These are phyloP conservation scores for Rhizopus stolonifer DNA, from an alignment of 371 early-diverging fungal genomes.

Conservation along the genomic window DNA sequence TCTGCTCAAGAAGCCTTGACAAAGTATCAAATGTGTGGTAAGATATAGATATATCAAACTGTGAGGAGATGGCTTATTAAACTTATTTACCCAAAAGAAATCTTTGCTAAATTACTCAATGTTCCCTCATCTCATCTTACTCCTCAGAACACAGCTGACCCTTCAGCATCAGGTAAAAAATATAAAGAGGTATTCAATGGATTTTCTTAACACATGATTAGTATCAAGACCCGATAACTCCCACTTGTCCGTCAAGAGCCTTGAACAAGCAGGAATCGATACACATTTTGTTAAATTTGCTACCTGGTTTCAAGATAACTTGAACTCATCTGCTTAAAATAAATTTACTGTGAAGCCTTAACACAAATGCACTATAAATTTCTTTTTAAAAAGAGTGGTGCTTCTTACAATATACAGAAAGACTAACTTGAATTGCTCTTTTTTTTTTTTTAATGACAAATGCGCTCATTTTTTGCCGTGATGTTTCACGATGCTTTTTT, in stretches of 20 bases:
- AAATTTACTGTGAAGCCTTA: too few relatives aligned
- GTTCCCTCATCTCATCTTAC: constrained; percentile 55
- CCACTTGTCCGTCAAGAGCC: constrained; percentile 59
- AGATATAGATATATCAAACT: constrained; percentile 26
- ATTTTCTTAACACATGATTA: neutral
- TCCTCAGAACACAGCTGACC: constrained; percentile 35
- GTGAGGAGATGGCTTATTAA: too few relatives aligned
- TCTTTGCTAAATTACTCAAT: constrained; percentile 51
- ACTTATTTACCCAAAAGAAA: constrained; percentile 36
- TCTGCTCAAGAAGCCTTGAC: constrained; percentile 63
- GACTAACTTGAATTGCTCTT: too few relatives aligned
- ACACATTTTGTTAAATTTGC: constrained; percentile 52
- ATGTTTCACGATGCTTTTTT: neutral
- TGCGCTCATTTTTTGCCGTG: too few relatives aligned
- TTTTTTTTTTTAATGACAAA: too few relatives aligned
- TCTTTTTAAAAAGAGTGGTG: too few relatives aligned
- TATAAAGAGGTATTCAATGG: too few relatives aligned
- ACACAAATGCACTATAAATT: too few relatives aligned
- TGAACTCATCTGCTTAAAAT: constrained; percentile 6
- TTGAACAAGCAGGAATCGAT: constrained; percentile 54
- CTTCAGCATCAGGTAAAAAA: constrained; percentile 40
- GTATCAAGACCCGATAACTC: constrained; percentile 63
- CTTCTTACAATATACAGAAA: too few relatives aligned
- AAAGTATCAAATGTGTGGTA: constrained; percentile 80
- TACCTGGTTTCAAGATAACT: constrained; percentile 56